Percentiles rank a stretch among this genome's conserved stretches.
These are phyloP conservation scores for Pseudodiploospora longispora DNA, from an alignment of 2,329 filamentous ascomycete species.

Conservation along the genomic window DNA sequence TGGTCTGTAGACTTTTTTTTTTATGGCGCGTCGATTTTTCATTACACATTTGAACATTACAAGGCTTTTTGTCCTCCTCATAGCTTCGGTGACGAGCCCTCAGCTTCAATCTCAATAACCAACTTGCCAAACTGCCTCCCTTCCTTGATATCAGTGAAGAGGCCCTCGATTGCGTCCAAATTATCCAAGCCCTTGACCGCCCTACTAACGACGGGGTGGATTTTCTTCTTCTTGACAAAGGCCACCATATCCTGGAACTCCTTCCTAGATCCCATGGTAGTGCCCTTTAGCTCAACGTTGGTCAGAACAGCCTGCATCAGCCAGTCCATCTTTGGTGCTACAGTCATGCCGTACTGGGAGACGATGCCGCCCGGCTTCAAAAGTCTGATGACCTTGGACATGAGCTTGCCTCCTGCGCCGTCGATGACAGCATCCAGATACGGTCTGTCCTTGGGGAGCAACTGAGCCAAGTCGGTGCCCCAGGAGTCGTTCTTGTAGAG, in stretches of 20 bases:
- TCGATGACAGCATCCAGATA: conserved; percentile 81
- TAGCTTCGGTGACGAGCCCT: conserved; percentile 29
- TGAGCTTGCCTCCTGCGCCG: conserved; percentile 79
- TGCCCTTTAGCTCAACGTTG: conserved; percentile 80
- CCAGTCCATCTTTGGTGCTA: conserved; percentile 78
- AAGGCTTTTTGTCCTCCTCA: conserved; percentile 16
- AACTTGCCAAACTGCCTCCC: conserved; percentile 88
- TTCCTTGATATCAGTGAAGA: conserved; percentile 84
- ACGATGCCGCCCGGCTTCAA: conserved; percentile 81
- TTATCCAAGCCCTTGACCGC: conserved; percentile 67
- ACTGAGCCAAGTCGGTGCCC: conserved; percentile 63
- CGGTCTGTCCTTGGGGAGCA: conserved; percentile 57
- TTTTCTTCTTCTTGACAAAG: conserved; percentile 66
- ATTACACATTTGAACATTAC: too few species aligned
- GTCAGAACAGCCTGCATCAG: conserved; percentile 74
- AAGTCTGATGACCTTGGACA: conserved; percentile 58
- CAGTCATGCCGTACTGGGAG: conserved; percentile 84
- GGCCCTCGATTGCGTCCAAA: conserved; percentile 64
- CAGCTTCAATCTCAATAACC: conserved; percentile 61
- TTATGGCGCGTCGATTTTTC: too few species aligned
- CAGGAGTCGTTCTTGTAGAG: conserved; percentile 70
- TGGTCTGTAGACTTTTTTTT: too few species aligned
- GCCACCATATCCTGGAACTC: conserved; percentile 89
- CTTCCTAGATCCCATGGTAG: conserved; percentile 82
- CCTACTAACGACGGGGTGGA: conserved; percentile 70